phyloP scores from a whole-genome alignment of 2,329 filamentous ascomycete species.

The Xylariales sp. region DNA sequence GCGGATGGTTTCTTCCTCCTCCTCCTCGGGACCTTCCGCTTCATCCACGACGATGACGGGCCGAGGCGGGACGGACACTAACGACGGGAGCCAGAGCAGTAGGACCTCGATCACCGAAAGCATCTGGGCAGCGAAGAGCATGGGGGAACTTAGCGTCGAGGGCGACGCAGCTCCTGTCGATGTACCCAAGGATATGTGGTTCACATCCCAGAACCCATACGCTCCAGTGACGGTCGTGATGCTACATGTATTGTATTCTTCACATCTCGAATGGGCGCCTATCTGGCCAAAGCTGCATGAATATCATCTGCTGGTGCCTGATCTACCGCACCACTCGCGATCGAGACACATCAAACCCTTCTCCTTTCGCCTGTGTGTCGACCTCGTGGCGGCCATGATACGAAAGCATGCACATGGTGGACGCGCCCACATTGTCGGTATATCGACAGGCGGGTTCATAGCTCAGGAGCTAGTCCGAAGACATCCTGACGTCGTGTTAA shows the following conservation, averaged over 20 bases:
- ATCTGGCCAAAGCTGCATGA: constrained; percentile 29
- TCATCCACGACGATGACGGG: not conserved
- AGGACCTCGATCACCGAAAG: constrained; percentile 1
- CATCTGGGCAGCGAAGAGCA: constrained; percentile 1
- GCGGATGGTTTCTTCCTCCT: not conserved
- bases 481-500: constrained; percentile 30
- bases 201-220: constrained; percentile 18
- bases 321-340: constrained; percentile 34
- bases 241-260: constrained; percentile 28
- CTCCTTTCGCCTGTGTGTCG: constrained; percentile 25
- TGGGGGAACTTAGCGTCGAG: not conserved
- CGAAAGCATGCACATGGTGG: constrained; percentile 28
- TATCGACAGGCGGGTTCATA: constrained; percentile 36
- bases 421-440: constrained; percentile 33
- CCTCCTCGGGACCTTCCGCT: not conserved
- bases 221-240: constrained; percentile 25
- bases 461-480: constrained; percentile 27
- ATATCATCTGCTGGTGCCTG: constrained; percentile 35
- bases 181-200: constrained; percentile 1
- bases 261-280: constrained; percentile 28
- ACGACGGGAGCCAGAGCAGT: not conserved
- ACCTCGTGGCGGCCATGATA: constrained; percentile 31
- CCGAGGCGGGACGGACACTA: constrained; percentile 4
- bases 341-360: constrained; percentile 28
- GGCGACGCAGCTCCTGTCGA: not conserved